phyloP scores from a whole-genome alignment of 108 stramenopile species.

The Stephanodiscus minutulus region DNA sequence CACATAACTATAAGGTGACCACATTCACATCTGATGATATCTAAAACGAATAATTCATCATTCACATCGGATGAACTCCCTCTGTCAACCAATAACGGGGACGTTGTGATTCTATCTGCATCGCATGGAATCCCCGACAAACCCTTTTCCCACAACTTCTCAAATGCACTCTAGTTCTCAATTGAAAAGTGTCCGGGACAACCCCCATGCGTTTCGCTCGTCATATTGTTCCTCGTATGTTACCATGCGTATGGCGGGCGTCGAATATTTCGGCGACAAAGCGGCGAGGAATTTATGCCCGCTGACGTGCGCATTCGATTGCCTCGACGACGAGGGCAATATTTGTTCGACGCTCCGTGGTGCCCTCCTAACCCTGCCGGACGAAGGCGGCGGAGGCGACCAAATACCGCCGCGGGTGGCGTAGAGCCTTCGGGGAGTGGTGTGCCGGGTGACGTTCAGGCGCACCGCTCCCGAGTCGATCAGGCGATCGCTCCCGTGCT shows the following conservation, averaged over 20 bases:
- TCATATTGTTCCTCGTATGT: slow-evolving; percentile 9
- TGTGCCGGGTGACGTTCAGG: slow-evolving; percentile 7
- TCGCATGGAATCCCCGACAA: background rate
- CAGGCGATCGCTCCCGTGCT: slow-evolving; percentile 1
- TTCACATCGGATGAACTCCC: no score
- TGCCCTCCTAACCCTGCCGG: background rate
- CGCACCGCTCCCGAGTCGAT: slow-evolving; percentile 22
- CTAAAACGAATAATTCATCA: background rate
- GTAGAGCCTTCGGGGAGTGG: slow-evolving; percentile 12
- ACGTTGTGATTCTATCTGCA: background rate
- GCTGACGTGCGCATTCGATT: slow-evolving; percentile 15
- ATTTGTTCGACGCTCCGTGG: slow-evolving; percentile 8
- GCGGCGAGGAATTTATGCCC: slow-evolving; percentile 12
- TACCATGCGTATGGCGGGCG: slow-evolving; percentile 1
- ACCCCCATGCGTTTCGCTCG: background rate
- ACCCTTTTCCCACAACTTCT: background rate
- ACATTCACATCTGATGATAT: background rate
- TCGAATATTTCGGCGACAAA: slow-evolving; percentile 6
- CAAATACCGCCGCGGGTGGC: background rate
- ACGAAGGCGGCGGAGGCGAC: slow-evolving; percentile 4
- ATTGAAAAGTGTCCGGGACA: background rate
- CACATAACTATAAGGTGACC: background rate
- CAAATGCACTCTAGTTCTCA: background rate
- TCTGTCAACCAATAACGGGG: no score
- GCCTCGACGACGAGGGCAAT: slow-evolving; percentile 1